Conservation (phyloP, 441 rosid species). For the Mallotus repandus region DNA sequence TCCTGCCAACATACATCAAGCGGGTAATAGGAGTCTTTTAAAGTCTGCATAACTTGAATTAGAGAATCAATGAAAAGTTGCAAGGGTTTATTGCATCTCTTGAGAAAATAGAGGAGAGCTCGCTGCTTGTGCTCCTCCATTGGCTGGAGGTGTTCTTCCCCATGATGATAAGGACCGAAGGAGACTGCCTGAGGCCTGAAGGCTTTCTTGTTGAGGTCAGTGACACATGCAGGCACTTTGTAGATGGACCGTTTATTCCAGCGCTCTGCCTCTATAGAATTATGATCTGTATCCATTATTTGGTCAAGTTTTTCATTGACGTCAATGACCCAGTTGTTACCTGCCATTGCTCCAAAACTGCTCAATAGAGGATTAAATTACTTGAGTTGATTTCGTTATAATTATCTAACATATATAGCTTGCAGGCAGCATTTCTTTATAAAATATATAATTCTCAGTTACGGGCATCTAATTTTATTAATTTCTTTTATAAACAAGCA, state of each 20-base stretch:
- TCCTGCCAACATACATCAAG: constrained; percentile 29
- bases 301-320: constrained; percentile 20
- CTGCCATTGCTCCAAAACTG: neutral
- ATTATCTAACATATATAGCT: too few relatives aligned
- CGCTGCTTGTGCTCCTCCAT: constrained; percentile 57
- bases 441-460: too few relatives aligned
- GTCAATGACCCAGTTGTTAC: constrained; percentile 23
- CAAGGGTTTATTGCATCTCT: constrained; percentile 25
- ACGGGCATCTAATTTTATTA: too few relatives aligned
- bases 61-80: constrained; percentile 23
- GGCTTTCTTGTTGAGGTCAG: constrained; percentile 33
- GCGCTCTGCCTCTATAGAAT: neutral
- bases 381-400: too few relatives aligned
- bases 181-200: constrained; percentile 41
- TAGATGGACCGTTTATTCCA: constrained; percentile 43
- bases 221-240: constrained; percentile 28
- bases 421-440: too few relatives aligned
- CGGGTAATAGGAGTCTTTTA: constrained; percentile 37
- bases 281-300: neutral
- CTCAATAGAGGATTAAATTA: too few relatives aligned
- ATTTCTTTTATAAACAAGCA: too few relatives aligned
- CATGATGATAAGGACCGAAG: constrained; percentile 48
- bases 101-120: constrained; percentile 37
- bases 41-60: constrained; percentile 19
- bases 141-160: constrained; percentile 25